Base-by-base conservation (phyloP, 2,329 filamentous ascomycete species). In the Mariannaea sp. region DNA sequence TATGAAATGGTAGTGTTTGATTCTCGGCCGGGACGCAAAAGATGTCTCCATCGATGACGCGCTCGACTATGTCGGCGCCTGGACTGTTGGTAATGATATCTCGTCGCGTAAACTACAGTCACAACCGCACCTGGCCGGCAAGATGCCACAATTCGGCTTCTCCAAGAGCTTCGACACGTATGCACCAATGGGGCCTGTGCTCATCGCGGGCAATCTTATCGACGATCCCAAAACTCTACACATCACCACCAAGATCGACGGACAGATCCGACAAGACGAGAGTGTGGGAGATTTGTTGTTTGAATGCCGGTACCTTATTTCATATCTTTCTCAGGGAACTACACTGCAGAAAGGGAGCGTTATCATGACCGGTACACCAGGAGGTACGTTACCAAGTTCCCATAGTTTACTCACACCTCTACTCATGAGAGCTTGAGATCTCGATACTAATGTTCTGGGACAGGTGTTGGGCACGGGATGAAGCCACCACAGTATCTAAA, bases 61-160 rank as follows among this genome's bases (percentile, higher is more conserved):
- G 4, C 58, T 77, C 4, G 71, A 77, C 19, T 80, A 82, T 59
- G 71, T 85, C 2, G 74, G 83, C 1, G 82, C 81, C 24, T 85
- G 83, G 56, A 80, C 81, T 0, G 76, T 76, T 19, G 77, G 77
- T 27, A 84, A 85, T 64, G 80, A 82, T 55, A 62, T 81, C 14
- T 78, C 77, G 2, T 77, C 78, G 0, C 68, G 80, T 3, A 76
- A 80, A 51, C 68, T 71, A 33, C 79, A 82, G 62, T 70, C 87
- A 52, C 79, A 83, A 65, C 78, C 77, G 24, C 84, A 83, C 14
- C 9, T 29, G 3, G 45, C 44, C 2, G 51, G 51, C 1, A 16
- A 17, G 5, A 44, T 54, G n/a, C 51, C 51, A 1, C 55, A 57
- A 30, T 75, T 80, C 53, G 16, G 30, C 5, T 58, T 40, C 49